Evolutionary conservation across 2,329 filamentous ascomycete genomes (phyloP), one percentile per base, ranked within the genome.

Genomic region (Xylariaceae sp.): DNA sequence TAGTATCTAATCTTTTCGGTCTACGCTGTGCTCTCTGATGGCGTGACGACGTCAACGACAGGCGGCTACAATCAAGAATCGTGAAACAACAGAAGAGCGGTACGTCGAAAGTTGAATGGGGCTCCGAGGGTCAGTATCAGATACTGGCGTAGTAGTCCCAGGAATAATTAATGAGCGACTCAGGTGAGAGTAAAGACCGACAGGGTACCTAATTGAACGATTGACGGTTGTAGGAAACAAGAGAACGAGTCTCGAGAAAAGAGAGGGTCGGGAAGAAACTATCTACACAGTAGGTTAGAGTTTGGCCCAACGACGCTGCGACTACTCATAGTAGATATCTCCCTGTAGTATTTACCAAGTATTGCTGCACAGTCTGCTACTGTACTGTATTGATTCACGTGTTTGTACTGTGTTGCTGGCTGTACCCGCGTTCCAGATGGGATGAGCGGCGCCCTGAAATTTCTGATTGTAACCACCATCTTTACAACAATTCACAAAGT

Each of bases 121-220:
- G n/a, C 6, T 24, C 11, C 21, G 8, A 28, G 13, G 26, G 5
- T 13, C 7, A 13, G 26, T 13, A n/a, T n/a, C 33, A 35, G n/a
- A n/a, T n/a, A n/a, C n/a, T n/a, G n/a, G n/a, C n/a, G n/a, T n/a
- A 30, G 21, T 21, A 18, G 27, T 15, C 27, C 24, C 26, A 36
- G 26, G 13, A 26, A 36, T 29, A 29, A 28, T 36, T 21, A 43
- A 43, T 40, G 43, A 46, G 31, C 40, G 43, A 46, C 43, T 46
- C 36, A 37, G 36, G 43, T 46, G 43, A 40, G 39, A 30, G 24
- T 36, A 30, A 31, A 17, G 31, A 23, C 30, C 21, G 26, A 11
- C 11, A 17, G 18, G 12, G 7, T 17, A 41, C 26, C 18, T 13
- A 18, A 34, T 16, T 24, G 40, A 31, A 19, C 15, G 30, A 26